phyloP scores from a whole-genome alignment of 371 early-diverging fungal genomes.

The Cokeromyces recurvatus region DNA sequence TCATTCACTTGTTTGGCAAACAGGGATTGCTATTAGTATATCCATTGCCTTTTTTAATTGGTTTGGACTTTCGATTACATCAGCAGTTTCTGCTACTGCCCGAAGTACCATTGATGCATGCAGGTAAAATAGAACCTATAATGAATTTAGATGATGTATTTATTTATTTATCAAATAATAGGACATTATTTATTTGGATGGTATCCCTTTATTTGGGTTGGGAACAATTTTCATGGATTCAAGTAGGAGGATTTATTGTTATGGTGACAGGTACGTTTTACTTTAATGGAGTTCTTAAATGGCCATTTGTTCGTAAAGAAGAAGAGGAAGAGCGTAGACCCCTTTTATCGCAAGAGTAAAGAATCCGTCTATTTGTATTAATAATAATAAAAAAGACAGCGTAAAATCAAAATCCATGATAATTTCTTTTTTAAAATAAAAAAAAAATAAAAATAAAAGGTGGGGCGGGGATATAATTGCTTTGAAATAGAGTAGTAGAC shows the following conservation, averaged over 20 bases:
- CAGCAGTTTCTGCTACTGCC: constrained; percentile 79
- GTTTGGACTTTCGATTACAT: constrained; percentile 91
- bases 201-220: constrained; percentile 85
- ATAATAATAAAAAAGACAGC: too few relatives aligned
- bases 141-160: neutral
- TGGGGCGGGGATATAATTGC: too few relatives aligned
- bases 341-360: constrained; percentile 21
- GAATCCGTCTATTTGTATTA: too few relatives aligned
- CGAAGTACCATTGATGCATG: constrained; percentile 94
- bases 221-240: constrained; percentile 89
- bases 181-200: constrained; percentile 95
- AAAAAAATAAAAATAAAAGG: too few relatives aligned
- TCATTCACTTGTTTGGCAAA: constrained; percentile 63
- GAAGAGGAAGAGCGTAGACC: constrained; percentile 27
- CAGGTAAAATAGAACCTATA: constrained; percentile 37
- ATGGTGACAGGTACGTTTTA: constrained; percentile 88
- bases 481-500: too few relatives aligned
- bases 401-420: too few relatives aligned
- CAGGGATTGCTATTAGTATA: constrained; percentile 76
- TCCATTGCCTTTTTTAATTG: constrained; percentile 93
- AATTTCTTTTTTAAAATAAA: too few relatives aligned
- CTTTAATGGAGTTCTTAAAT: constrained; percentile 80
- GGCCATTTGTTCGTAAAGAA: constrained; percentile 27
- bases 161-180: constrained; percentile 1
- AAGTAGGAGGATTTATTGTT: constrained; percentile 80